phyloP scores from a whole-genome alignment of 2,329 filamentous ascomycete genomes.

The Herpotrichia juniperi region DNA sequence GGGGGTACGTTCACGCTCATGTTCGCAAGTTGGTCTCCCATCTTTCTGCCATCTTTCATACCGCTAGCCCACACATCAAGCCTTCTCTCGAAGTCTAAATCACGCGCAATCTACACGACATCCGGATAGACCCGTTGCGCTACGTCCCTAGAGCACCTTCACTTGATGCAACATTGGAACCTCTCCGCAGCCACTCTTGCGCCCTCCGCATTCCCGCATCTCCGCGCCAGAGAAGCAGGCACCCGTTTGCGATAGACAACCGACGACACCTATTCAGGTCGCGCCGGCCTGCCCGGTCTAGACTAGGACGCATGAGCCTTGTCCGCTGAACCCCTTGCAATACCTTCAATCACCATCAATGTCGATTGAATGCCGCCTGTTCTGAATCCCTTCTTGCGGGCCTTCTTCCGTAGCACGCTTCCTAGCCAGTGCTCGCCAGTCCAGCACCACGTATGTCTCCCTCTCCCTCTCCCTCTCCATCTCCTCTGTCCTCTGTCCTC shows the following conservation, averaged over 20 bases:
- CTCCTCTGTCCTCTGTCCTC: no score
- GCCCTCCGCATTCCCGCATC: conserved; percentile 21
- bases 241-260: conserved; percentile 24
- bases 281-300: conserved; percentile 27
- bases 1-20: conserved; percentile 3
- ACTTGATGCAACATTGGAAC: conserved; percentile 5
- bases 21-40: conserved; percentile 32
- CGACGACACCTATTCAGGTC: conserved; percentile 2
- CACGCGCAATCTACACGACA: not conserved
- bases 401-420: conserved; percentile 97
- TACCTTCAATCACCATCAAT: conserved; percentile 21
- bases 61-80: conserved; percentile 7
- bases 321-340: conserved; percentile 20
- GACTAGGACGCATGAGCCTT: conserved; percentile 35
- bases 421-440: conserved; percentile 89
- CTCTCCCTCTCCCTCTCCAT: conserved; percentile 2
- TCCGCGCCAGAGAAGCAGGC: conserved; percentile 23
- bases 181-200: conserved; percentile 1
- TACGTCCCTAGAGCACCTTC: not conserved
- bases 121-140: not conserved
- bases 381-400: conserved; percentile 96
- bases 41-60: conserved; percentile 9
- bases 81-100: conserved; percentile 5
- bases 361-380: conserved; percentile 84
- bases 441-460: conserved; percentile 74